These are phyloP conservation scores for Athelia sp. DNA, from an alignment of 1,284 basidiomycete genomes.

Conservation along the genomic window DNA sequence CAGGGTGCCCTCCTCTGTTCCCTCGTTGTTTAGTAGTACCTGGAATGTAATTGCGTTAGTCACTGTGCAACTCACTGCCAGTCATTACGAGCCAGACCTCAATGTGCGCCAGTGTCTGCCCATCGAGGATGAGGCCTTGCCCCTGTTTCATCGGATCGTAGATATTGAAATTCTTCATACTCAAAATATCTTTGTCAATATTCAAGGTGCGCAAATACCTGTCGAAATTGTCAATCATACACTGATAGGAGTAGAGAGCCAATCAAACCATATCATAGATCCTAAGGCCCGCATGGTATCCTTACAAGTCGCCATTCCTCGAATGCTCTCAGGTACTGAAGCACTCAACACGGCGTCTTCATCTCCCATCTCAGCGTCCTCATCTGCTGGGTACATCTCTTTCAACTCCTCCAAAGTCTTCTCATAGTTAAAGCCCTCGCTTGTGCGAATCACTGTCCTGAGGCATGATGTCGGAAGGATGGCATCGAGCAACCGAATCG, in stretches of 20 bases:
- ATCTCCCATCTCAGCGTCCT: slow-evolving; percentile 45
- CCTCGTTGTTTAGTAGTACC: slow-evolving; percentile 89
- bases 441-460: slow-evolving; percentile 82
- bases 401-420: slow-evolving; percentile 70
- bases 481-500: slow-evolving; percentile 75
- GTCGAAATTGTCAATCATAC: no score
- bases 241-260: no score
- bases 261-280: slow-evolving; percentile 75
- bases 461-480: slow-evolving; percentile 76
- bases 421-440: slow-evolving; percentile 77
- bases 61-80: background rate
- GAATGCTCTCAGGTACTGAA: slow-evolving; percentile 71
- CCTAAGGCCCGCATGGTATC: slow-evolving; percentile 82
- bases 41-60: slow-evolving; percentile 18
- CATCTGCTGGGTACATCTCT: slow-evolving; percentile 56
- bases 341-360: slow-evolving; percentile 39
- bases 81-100: slow-evolving; percentile 50
- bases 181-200: slow-evolving; percentile 89
- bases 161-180: slow-evolving; percentile 93
- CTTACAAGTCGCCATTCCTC: slow-evolving; percentile 60
- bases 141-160: slow-evolving; percentile 92
- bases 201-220: slow-evolving; percentile 89
- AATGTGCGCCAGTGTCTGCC: slow-evolving; percentile 89
- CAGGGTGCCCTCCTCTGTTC: slow-evolving; percentile 84
- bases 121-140: slow-evolving; percentile 81